A percentile compares a stretch with the other conserved stretches of the same genome.
phyloP scores from a whole-genome alignment of 2,329 filamentous ascomycete genomes.

The Microdochium bolleyi region DNA sequence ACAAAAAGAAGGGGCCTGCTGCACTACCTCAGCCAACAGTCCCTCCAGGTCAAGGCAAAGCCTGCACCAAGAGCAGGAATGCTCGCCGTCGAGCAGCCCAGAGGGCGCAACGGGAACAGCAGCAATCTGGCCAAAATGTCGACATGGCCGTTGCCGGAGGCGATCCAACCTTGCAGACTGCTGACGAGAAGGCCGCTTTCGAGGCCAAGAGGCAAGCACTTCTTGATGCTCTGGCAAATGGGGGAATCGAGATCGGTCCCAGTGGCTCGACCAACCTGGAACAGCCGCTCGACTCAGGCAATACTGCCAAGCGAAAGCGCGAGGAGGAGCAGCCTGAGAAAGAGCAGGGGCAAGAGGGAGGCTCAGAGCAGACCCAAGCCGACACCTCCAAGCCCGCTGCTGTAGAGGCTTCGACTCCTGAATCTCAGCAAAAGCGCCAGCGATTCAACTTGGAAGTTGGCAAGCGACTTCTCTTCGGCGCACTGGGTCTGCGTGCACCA shows the following conservation, averaged over 20 bases:
- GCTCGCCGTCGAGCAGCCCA: conserved; percentile 35
- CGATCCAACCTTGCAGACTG: conserved; percentile 1
- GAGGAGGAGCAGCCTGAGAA: conserved; percentile 2
- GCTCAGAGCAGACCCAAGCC: background rate
- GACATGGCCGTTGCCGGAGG: background rate
- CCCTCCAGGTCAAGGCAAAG: conserved; percentile 26
- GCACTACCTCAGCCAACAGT: conserved; percentile 8
- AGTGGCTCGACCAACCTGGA: conserved; percentile 3
- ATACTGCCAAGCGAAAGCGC: conserved; percentile 14
- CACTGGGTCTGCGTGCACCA: conserved; percentile 61
- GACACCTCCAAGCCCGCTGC: conserved; percentile 1
- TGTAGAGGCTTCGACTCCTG: conserved; percentile 5
- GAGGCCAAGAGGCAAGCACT: conserved; percentile 41
- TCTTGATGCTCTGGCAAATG: conserved; percentile 39
- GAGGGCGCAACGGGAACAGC: conserved; percentile 16
- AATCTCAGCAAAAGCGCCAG: conserved; percentile 19
- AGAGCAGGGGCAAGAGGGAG: background rate
- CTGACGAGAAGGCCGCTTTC: conserved; percentile 31
- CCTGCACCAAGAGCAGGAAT: conserved; percentile 42
- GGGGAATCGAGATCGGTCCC: conserved; percentile 38
- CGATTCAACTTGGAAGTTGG: conserved; percentile 47
- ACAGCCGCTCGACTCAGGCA: conserved; percentile 2
- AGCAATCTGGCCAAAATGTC: conserved; percentile 4
- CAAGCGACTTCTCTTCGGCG: conserved; percentile 62
- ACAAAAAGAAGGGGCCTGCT: background rate